Evolutionary conservation across 164 flowering plant species (phyloP), one percentile per base, ranked within the genome.

Genomic region (Berberis vulgaris): DNA sequence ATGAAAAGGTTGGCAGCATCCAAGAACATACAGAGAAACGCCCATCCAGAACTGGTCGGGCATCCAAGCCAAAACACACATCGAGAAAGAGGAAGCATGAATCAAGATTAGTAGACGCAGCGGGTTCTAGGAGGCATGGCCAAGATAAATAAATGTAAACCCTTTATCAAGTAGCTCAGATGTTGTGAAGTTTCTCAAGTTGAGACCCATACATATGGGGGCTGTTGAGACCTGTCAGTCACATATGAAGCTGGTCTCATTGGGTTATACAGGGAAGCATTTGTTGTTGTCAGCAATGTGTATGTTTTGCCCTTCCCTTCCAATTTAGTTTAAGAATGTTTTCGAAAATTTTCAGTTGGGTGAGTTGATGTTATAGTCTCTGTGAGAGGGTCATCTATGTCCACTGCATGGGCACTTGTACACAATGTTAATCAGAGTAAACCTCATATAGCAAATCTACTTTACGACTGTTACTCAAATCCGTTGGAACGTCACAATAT

Each of bases 81-180:
- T 78, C 82, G 41, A 75, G 26, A 26, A 26, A 86, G 80, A 84
- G 81, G 70, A 87, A 83, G 81, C 90, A 59, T 64, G 88, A 78
- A 60, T 13, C 84, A 39, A 80, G 74, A 52, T 43, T 47, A 53
- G 60, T 59, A 50, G 90, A 82, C 10, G 42, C 73, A 45, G 84
- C 77, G 62, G 77, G 61, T 63, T 73, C 83, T 6, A 59, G 46
- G 26, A 76, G 61, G 72, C 76, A 71, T 44, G 49, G 76, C 5
- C 79, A 72, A 59, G 77, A 73, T 43, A 65, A 79, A 53, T 82
- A 46, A 65, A 26, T 26, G 26, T 26, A 26, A 52, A 26, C 26
- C 26, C 26, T 26, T 26, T 26, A 26, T 26, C 26, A 26, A 26
- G 26, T 26, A 26, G 26, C 26, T 26, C 26, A 26, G 26, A 26